Conservation (phyloP, 805 yeast genomes). For the Saccharomycopsis sp. region DNA sequence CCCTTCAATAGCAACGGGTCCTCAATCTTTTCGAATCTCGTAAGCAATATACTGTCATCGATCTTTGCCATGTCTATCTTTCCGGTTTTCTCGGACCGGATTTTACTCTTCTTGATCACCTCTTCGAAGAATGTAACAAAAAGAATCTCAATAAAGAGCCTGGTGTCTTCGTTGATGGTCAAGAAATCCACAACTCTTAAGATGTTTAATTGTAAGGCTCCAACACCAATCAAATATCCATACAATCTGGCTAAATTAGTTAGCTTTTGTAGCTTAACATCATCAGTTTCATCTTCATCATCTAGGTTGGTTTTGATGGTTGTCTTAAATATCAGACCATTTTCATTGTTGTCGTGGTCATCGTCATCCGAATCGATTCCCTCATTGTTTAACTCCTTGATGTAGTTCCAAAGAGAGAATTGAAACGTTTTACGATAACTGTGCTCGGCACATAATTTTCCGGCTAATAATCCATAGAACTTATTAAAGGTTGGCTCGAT, state of each 20-base stretch:
- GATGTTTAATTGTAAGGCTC: constrained; percentile 64
- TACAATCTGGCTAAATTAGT: constrained; percentile 76
- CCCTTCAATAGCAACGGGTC: constrained; percentile 61
- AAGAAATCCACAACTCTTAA: constrained; percentile 70
- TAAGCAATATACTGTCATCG: constrained; percentile 28
- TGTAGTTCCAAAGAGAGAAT: constrained; percentile 80
- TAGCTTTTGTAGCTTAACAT: constrained; percentile 48
- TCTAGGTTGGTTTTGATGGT: constrained; percentile 24
- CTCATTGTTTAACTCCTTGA: constrained; percentile 55
- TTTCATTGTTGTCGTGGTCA: constrained; percentile 20
- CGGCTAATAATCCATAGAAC: constrained; percentile 76
- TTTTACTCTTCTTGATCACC: constrained; percentile 57
- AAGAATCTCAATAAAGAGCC: constrained; percentile 66
- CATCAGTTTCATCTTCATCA: constrained; percentile 42
- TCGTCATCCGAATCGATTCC: constrained; percentile 34
- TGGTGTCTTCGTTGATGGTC: constrained; percentile 52
- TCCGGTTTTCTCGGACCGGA: constrained; percentile 27
- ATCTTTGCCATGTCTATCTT: constrained; percentile 28
- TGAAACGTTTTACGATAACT: constrained; percentile 77
- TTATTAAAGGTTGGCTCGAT: constrained; percentile 84
- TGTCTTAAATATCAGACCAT: constrained; percentile 26
- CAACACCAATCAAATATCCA: constrained; percentile 70
- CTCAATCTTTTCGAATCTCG: constrained; percentile 34
- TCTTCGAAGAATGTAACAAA: constrained; percentile 61
- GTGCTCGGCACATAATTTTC: constrained; percentile 69